Percentiles rank a stretch among this genome's conserved stretches.
These are phyloP conservation scores for Stephania japonica DNA, from an alignment of 164 flowering plant genomes.

Conservation along the genomic window DNA sequence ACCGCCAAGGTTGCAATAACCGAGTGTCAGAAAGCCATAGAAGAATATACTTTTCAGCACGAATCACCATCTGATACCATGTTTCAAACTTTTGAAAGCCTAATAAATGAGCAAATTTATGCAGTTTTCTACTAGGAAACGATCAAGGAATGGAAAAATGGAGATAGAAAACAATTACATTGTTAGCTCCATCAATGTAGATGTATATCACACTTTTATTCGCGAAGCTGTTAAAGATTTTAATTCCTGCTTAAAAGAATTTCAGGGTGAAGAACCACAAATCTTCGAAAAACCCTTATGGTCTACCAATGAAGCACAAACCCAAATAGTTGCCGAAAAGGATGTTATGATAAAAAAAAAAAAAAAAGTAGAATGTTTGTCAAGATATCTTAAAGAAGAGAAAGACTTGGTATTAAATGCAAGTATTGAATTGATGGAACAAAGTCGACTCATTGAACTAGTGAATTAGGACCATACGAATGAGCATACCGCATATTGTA, in stretches of 20 bases:
- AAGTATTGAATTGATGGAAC: slow-evolving; percentile 24
- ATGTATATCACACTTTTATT: slow-evolving; percentile 12
- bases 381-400: slow-evolving; percentile 17
- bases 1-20: background rate
- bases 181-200: slow-evolving; percentile 24
- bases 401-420: slow-evolving; percentile 22
- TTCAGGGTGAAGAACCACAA: slow-evolving; percentile 2
- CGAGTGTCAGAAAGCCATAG: background rate
- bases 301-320: slow-evolving; percentile 4
- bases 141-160: slow-evolving; percentile 22
- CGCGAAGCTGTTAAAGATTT: slow-evolving; percentile 25
- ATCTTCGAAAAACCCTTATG: slow-evolving; percentile 1
- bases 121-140: slow-evolving; percentile 18
- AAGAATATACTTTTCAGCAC: background rate
- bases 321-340: slow-evolving; percentile 12
- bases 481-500: slow-evolving; percentile 4
- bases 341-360: slow-evolving; percentile 24
- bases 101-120: slow-evolving; percentile 8
- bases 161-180: slow-evolving; percentile 14
- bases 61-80: slow-evolving; percentile 1
- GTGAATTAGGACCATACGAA: slow-evolving; percentile 17
- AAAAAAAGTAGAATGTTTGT: slow-evolving; percentile 23
- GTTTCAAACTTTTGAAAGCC: slow-evolving; percentile 17
- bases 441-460: slow-evolving; percentile 11
- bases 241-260: background rate